Percentiles rank a stretch among this genome's conserved stretches.
phyloP scores from a whole-genome alignment of 345 rosid species.

The Gossypium longicalyx region DNA sequence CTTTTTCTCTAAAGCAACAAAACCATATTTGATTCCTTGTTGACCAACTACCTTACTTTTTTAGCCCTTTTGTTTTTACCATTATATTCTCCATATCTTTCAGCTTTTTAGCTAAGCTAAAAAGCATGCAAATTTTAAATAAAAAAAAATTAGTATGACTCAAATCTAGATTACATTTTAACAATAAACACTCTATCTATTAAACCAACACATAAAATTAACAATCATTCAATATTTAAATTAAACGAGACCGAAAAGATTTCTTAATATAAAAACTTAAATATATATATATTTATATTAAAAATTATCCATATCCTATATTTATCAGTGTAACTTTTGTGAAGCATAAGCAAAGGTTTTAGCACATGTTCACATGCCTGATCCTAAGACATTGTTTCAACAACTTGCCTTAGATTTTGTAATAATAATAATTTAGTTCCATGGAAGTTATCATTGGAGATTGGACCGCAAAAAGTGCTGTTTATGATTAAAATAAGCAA shows the following conservation, averaged over 20 bases:
- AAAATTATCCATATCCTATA: neutral
- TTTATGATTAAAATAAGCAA: neutral
- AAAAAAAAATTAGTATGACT: neutral
- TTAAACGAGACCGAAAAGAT: no score
- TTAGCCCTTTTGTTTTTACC: neutral
- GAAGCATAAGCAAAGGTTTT: neutral
- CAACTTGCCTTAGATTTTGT: neutral
- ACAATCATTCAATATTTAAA: no score
- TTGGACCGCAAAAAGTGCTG: neutral
- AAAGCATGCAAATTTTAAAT: neutral
- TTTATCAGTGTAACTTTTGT: neutral
- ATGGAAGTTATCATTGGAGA: neutral
- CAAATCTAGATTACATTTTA: no score
- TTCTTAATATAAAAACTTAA: no score
- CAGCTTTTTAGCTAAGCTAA: neutral
- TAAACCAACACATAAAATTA: accelerated
- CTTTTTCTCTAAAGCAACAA: conserved; percentile 13
- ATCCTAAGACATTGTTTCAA: neutral
- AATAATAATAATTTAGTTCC: neutral
- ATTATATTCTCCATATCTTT: neutral
- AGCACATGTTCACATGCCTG: conserved; percentile 13
- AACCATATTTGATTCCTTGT: conserved; percentile 12
- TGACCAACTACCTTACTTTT: conserved; percentile 21
- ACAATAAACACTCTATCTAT: accelerated
- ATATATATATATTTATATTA: no score